phyloP scores from a whole-genome alignment of 2,329 filamentous ascomycete genomes.

The Aspergillus tubingensis region DNA sequence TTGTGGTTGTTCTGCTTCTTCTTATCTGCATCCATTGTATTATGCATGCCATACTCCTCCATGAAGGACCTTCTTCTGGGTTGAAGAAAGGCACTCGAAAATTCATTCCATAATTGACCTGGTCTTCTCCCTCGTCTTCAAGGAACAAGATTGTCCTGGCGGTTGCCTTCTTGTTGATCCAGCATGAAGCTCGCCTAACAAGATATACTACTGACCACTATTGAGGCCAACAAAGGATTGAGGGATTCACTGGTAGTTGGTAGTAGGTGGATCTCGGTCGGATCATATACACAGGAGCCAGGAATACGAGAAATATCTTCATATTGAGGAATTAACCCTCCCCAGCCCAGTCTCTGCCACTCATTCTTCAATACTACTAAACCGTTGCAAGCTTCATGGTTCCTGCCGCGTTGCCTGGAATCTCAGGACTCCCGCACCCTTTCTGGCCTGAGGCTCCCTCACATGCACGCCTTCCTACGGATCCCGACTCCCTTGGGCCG shows the following conservation, averaged over 20 bases:
- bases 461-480: conserved; percentile 17
- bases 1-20: neutral
- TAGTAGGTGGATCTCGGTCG: neutral
- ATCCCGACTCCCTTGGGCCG: conserved; percentile 19
- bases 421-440: neutral
- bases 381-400: neutral
- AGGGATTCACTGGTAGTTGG: neutral
- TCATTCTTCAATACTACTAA: neutral
- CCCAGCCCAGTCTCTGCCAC: neutral
- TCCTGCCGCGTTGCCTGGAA: neutral
- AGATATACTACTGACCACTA: neutral
- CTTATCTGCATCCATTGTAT: neutral
- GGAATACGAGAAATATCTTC: neutral
- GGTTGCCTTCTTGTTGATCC: neutral
- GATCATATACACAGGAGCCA: neutral
- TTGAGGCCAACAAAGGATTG: neutral
- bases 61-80: neutral
- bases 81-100: neutral
- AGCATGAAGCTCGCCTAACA: neutral
- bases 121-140: neutral
- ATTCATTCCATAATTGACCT: neutral
- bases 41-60: neutral
- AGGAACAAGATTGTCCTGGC: neutral
- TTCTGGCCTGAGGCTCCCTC: conserved; percentile 15
- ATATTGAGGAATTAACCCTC: neutral